These are phyloP conservation scores for Cytidiella melzeri DNA, from an alignment of 768 basidiomycete species.

Conservation along the genomic window DNA sequence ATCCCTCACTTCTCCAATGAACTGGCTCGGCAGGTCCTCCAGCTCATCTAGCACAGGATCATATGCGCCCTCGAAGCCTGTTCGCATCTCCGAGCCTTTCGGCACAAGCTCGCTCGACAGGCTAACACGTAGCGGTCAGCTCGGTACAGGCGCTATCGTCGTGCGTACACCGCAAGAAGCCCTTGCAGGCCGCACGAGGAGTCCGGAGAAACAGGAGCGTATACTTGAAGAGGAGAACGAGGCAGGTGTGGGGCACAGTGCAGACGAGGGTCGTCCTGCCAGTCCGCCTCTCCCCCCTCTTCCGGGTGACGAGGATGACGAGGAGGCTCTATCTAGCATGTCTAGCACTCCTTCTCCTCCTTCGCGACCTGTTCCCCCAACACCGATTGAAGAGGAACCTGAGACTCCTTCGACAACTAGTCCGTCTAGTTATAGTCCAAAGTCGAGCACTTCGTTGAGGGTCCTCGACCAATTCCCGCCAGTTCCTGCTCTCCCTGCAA, in stretches of 20 bases:
- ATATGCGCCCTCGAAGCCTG: constrained; percentile 31
- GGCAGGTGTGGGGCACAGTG: constrained; percentile 11
- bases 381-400: constrained; percentile 15
- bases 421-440: constrained; percentile 29
- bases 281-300: constrained; percentile 55
- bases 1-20: constrained; percentile 12
- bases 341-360: constrained; percentile 9
- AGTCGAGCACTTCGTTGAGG: constrained; percentile 20
- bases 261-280: constrained; percentile 26
- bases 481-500: constrained; percentile 45
- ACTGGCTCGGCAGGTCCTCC: constrained; percentile 36
- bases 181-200: constrained; percentile 29
- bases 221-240: constrained; percentile 15
- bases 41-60: constrained; percentile 25
- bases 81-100: constrained; percentile 41
- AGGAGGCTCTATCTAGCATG: not conserved
- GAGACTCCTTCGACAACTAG: constrained; percentile 4
- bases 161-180: constrained; percentile 81
- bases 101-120: constrained; percentile 28
- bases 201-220: constrained; percentile 13
- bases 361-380: constrained; percentile 8
- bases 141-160: constrained; percentile 69
- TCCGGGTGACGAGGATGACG: constrained; percentile 25
- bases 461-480: constrained; percentile 34
- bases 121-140: constrained; percentile 37